Percentiles rank a stretch among this genome's conserved stretches.
Evolutionary conservation across 2,329 filamentous ascomycete species (phyloP).

Genomic region (Akanthomyces dipterigenus): DNA sequence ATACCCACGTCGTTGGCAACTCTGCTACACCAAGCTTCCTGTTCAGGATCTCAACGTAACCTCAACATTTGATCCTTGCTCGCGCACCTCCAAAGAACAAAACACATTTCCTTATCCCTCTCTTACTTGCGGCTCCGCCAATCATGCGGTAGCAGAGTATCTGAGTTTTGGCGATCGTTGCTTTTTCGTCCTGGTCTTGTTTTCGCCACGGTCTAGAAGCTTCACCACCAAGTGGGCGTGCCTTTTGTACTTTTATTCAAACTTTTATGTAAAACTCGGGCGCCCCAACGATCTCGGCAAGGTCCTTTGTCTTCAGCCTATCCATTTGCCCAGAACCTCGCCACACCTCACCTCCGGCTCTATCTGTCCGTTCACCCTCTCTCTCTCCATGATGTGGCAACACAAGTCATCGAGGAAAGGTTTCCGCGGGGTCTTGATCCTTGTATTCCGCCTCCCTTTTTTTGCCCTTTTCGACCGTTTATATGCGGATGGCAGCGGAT

Average conservation of each 20-base stretch:
- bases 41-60: not conserved
- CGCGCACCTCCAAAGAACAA: not conserved
- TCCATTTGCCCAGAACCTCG: not conserved
- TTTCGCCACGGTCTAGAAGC: not conserved
- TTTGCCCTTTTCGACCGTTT: not conserved
- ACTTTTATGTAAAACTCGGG: not conserved
- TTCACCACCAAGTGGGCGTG: not conserved
- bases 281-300: not conserved
- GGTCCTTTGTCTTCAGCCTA: not conserved
- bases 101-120: not conserved
- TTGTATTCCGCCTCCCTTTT: not conserved
- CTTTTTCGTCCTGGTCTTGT: not conserved
- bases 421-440: not conserved
- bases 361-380: too few relatives aligned
- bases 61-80: not conserved
- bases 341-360: not conserved
- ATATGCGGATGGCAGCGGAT: constrained; percentile 7
- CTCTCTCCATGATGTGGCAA: not conserved
- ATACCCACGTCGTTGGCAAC: too few relatives aligned
- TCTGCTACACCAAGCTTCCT: not conserved
- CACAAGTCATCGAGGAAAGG: not conserved
- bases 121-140: not conserved
- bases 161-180: not conserved
- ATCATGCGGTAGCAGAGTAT: not conserved
- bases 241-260: not conserved